Evolutionary conservation across 2,329 filamentous ascomycete species (phyloP), one percentile per base, ranked within the genome.

Genomic region (Arthrobotrys sphaeroides): DNA sequence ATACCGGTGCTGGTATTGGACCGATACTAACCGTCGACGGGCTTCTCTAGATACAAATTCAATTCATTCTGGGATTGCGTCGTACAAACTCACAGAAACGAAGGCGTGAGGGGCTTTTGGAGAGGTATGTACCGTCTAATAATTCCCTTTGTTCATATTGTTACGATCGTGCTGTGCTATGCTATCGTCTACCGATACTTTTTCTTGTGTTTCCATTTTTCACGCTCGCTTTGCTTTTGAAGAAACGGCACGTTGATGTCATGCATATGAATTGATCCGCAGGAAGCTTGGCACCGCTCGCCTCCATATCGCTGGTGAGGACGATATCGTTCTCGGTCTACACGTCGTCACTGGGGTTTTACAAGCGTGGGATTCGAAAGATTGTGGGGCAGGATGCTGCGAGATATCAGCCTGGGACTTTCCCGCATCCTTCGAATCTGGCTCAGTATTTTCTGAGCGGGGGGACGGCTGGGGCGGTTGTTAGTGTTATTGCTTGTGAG

Each of bases 251-350:
- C 79, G 82, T 79, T 80, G 77, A 59, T 69, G 26, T 42, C 74
- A 59, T 31, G 69, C 77, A 59, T 61, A 62, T 51, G 9, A 55
- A 24, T 55, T 36, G 31, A 31, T 55, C 31, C 51, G 22, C 62
- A 91, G 90, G 91, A 80, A 91, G 93, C 57, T 88, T 88, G 78
- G 91, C 92, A 72, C 92, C 92, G n/a, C 88, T 95, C 84, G 88
- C 89, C 64, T 92, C 90, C 82, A 89, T 93, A 66, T 92, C 91
- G 24, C 85, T 92, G 77, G 91, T 93, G 70, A 88, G 91, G 78
- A 93, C 91, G 40, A 86, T 92, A 49, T 92, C 90, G 12, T 93
- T 94, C 83, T 92, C 90, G 73, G 89, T 93, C 73, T 96, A 96
- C 83, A 91, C 87, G 6, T 77, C 73, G n/a, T 77, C 73, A 10